A percentile compares a stretch with the other conserved stretches of the same genome.
phyloP scores from a whole-genome alignment of 805 yeast species.

The Wickerhamiella vanderwaltii region DNA sequence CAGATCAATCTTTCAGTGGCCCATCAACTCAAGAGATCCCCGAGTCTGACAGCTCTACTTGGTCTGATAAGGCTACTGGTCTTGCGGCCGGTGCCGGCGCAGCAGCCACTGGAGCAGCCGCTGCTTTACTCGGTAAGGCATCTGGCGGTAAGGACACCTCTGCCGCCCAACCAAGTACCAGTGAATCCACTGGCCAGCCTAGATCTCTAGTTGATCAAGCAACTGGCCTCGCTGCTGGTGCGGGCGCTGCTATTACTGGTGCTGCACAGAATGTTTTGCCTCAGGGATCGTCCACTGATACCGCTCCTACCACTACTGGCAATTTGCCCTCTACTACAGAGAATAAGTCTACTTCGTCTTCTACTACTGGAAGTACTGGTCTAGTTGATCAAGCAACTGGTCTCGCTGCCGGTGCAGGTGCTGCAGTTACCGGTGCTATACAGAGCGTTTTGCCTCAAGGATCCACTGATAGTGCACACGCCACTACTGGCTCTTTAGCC shows the following conservation, averaged over 20 bases:
- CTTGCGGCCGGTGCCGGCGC: slow-evolving; percentile 7
- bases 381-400: slow-evolving; percentile 1
- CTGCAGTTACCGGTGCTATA: background rate
- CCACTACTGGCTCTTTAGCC: background rate
- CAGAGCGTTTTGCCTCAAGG: background rate
- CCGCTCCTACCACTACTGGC: too few species aligned
- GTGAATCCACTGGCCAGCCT: background rate
- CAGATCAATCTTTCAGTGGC: slow-evolving; percentile 7
- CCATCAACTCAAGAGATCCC: slow-evolving; percentile 7
- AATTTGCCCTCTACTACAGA: too few species aligned
- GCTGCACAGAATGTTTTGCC: too few species aligned
- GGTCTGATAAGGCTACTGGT: slow-evolving; percentile 1
- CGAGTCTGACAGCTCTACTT: background rate
- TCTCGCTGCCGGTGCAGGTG: slow-evolving; percentile 2
- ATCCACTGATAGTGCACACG: background rate
- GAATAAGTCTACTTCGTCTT: too few species aligned
- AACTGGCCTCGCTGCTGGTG: slow-evolving; percentile 2
- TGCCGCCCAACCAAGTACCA: background rate
- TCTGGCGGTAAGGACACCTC: too few species aligned
- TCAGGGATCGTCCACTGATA: too few species aligned
- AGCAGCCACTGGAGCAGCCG: background rate
- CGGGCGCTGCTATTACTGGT: slow-evolving; percentile 6
- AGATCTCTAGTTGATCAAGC: background rate
- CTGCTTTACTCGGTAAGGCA: background rate
- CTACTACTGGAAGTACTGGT: too few species aligned